Evolutionary conservation across 768 basidiomycete species (phyloP).

Genomic region (Naganishia vishniacii): DNA sequence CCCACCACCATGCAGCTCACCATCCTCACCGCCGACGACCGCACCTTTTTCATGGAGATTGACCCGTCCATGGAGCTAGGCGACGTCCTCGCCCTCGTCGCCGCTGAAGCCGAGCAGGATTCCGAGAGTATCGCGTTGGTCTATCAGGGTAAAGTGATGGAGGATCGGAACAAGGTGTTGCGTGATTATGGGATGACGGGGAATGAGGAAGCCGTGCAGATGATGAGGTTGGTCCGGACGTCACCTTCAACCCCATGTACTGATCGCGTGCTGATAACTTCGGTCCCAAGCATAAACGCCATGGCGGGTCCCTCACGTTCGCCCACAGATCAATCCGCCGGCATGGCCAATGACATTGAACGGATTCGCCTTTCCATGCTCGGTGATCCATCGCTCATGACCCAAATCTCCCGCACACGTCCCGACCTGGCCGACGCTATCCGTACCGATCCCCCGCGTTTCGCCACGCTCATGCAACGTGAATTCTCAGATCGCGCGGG

Average conservation of each 20-base stretch:
- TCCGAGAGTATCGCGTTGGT: conserved; percentile 34
- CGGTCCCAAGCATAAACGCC: background rate
- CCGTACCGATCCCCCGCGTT: conserved; percentile 62
- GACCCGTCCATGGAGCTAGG: conserved; percentile 85
- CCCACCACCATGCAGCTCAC: conserved; percentile 46
- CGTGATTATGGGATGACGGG: conserved; percentile 42
- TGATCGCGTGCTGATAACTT: background rate
- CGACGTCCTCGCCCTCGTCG: conserved; percentile 86
- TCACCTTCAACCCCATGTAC: background rate
- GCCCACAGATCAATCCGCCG: background rate
- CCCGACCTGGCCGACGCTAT: conserved; percentile 77
- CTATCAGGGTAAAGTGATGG: conserved; percentile 37
- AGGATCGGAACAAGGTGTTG: conserved; percentile 31
- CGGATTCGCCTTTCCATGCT: conserved; percentile 83
- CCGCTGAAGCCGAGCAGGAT: conserved; percentile 63
- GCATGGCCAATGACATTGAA: conserved; percentile 72
- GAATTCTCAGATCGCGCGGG: conserved; percentile 32
- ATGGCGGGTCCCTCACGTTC: conserved; percentile 6
- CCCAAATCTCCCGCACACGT: conserved; percentile 56
- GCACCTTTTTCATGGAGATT: conserved; percentile 61
- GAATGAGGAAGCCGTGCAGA: conserved; percentile 36
- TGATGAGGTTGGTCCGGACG: conserved; percentile 33
- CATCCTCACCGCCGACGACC: conserved; percentile 49
- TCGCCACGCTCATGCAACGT: conserved; percentile 59
- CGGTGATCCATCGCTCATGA: conserved; percentile 75